These are phyloP conservation scores for Coemansia sp. DNA, from an alignment of 371 early-diverging fungal species.

Conservation along the genomic window DNA sequence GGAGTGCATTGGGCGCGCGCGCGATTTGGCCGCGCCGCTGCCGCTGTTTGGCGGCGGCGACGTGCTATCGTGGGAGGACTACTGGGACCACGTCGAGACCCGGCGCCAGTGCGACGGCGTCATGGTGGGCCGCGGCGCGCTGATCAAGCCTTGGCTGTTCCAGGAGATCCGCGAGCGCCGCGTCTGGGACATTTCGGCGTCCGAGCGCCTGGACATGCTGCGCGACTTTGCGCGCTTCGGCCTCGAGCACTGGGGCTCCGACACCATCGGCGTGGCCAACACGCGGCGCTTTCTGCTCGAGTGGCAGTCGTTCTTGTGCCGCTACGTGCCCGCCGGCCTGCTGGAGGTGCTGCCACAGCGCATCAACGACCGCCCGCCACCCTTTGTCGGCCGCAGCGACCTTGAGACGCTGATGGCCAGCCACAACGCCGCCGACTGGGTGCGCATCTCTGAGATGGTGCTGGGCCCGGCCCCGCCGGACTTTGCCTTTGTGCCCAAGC, in stretches of 20 bases:
- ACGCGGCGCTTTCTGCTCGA: conserved; percentile 84
- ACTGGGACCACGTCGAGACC: conserved; percentile 64
- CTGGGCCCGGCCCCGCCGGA: conserved; percentile 83
- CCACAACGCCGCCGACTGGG: conserved; percentile 80
- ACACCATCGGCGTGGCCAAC: conserved; percentile 47
- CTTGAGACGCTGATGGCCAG: conserved; percentile 94
- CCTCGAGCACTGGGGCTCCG: conserved; percentile 94
- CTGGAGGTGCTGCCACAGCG: conserved; percentile 86
- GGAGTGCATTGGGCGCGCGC: conserved; percentile 78
- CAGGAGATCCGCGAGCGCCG: conserved; percentile 86
- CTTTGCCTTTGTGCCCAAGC: conserved; percentile 90
- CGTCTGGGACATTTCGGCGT: conserved; percentile 88
- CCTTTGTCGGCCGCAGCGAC: conserved; percentile 85
- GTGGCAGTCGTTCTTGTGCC: conserved; percentile 84
- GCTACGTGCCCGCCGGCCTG: conserved; percentile 90
- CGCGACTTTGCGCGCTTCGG: conserved; percentile 82
- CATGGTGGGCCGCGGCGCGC: conserved; percentile 88
- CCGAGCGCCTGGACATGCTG: conserved; percentile 90
- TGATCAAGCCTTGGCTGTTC: conserved; percentile 98
- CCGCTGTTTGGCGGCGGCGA: conserved; percentile 84
- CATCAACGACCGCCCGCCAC: conserved; percentile 90
- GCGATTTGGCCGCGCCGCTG: conserved; percentile 51
- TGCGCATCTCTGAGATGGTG: conserved; percentile 80
- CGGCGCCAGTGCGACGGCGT: conserved; percentile 72
- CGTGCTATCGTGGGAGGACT: conserved; percentile 82